These are phyloP conservation scores for Phytophthora hibernalis DNA, from an alignment of 352 stramenopile species.

Conservation along the genomic window DNA sequence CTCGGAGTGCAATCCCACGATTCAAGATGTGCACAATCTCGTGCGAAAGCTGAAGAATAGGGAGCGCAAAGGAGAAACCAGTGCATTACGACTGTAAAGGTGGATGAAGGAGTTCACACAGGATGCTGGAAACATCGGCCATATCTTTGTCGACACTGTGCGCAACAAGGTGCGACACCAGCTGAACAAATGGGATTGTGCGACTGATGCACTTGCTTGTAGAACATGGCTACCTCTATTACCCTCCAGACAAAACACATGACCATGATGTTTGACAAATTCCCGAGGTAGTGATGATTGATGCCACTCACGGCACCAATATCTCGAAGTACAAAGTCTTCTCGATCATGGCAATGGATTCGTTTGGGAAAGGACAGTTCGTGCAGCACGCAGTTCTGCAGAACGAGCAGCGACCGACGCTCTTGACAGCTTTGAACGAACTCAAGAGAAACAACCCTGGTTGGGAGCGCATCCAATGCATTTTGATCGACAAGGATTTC, in stretches of 20 bases:
- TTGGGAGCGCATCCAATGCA: slow-evolving; percentile 15
- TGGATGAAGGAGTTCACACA: slow-evolving; percentile 6
- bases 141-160: background rate
- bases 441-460: slow-evolving; percentile 10
- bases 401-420: background rate
- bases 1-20: background rate
- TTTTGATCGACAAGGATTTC: slow-evolving; percentile 39
- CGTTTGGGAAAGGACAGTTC: slow-evolving; percentile 12
- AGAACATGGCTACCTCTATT: slow-evolving; percentile 5
- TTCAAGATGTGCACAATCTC: background rate
- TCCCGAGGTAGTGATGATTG: slow-evolving; percentile 6
- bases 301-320: slow-evolving; percentile 11
- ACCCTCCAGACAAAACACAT: slow-evolving; percentile 1
- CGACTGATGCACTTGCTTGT: background rate
- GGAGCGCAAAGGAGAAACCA: background rate
- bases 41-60: background rate
- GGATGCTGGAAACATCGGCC: background rate
- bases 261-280: background rate
- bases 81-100: background rate
- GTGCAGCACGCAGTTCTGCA: slow-evolving; percentile 6
- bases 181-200: background rate
- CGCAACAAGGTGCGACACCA: background rate
- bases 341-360: background rate
- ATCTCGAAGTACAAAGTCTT: too few species aligned
- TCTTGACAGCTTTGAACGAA: background rate